Evolutionary conservation across 805 yeast genomes (phyloP), one percentile per base, ranked within the genome.

Genomic region (Wickerhamiella spandovensis): DNA sequence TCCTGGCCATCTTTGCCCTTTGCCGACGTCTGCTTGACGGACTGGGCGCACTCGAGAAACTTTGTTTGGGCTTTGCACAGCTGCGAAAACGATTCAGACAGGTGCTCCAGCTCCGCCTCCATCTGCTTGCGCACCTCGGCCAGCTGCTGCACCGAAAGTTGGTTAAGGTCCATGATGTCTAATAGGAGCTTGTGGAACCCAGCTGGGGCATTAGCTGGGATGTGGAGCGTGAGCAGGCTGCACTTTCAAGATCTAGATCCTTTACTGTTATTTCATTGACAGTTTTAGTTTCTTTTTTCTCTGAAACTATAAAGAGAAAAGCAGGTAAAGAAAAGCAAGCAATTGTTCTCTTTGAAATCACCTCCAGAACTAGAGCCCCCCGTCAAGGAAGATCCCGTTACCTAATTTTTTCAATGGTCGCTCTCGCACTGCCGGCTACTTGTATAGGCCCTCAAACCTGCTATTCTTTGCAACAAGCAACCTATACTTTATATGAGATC

Each of bases 71-170:
- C 97, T 44, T 87, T 75, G 52, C 79, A 78, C 42, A 92, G 74
- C 5, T 96, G 95, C 56, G 80, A 82, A 52, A 84, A 74, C 0
- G 97, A 89, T 45, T 82, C 81, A 18, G 85, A 76, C 59, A 92
- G 79, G 61, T 89, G 95, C 58, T 84, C 85, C 39, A 89, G 71
- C 63, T 92, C 98, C 59, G 79, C 81, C 57, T 86, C 90, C 21
- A 92, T 74, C 60, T 82, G 84, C 56, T 81, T 81, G 58, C 92
- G 84, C 64, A 92, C 79, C 56, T 86, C 89, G 25, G 79, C 71
- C 47, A 92, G 73, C 66, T 92, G 97, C 62, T 87, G 90, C 1
- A 94, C 84, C 45, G 79, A 79, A 49, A 92, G 76, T 58, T 17
- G 24, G 28, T 50, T 43, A 38, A 53, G 48, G 44, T 56, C 57